These are phyloP conservation scores for Epithemia pelagica DNA, from an alignment of 108 stramenopile genomes.

Conservation along the genomic window DNA sequence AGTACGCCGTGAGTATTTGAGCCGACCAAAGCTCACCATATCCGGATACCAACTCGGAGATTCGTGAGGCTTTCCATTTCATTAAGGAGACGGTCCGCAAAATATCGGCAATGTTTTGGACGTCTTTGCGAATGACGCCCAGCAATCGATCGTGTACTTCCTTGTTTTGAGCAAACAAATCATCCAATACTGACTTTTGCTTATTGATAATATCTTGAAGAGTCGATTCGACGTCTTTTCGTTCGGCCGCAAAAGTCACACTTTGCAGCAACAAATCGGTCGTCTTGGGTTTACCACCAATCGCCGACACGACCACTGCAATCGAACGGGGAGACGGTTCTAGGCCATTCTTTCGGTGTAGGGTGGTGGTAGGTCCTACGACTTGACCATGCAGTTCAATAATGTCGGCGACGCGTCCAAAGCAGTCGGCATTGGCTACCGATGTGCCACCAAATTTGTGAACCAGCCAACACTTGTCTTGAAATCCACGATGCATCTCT, in stretches of 20 bases:
- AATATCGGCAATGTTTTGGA: slow-evolving; percentile 68
- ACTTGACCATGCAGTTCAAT: slow-evolving; percentile 21
- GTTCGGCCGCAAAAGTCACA: slow-evolving; percentile 47
- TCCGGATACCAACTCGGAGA: slow-evolving; percentile 63
- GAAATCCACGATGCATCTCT: slow-evolving; percentile 4
- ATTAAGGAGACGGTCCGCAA: slow-evolving; percentile 75
- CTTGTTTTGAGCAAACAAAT: slow-evolving; percentile 19
- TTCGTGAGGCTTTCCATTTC: slow-evolving; percentile 64
- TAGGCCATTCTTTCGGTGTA: not conserved
- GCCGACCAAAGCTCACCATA: slow-evolving; percentile 88
- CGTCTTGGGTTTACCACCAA: slow-evolving; percentile 89
- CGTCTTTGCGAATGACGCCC: slow-evolving; percentile 39
- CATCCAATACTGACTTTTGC: slow-evolving; percentile 37
- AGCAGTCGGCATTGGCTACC: slow-evolving; percentile 57
- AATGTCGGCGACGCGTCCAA: slow-evolving; percentile 36
- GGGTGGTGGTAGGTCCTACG: not conserved
- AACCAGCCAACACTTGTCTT: slow-evolving; percentile 42
- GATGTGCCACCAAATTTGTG: slow-evolving; percentile 80
- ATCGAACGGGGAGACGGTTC: slow-evolving; percentile 3
- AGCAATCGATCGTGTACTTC: slow-evolving; percentile 29
- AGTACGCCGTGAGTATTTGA: slow-evolving; percentile 49
- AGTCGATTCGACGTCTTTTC: slow-evolving; percentile 25
- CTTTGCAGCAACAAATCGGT: slow-evolving; percentile 80
- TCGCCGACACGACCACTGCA: slow-evolving; percentile 79
- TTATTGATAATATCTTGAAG: slow-evolving; percentile 36